These are phyloP conservation scores for Mariannaea sp. DNA, from an alignment of 2,329 filamentous ascomycete genomes.

Conservation along the genomic window DNA sequence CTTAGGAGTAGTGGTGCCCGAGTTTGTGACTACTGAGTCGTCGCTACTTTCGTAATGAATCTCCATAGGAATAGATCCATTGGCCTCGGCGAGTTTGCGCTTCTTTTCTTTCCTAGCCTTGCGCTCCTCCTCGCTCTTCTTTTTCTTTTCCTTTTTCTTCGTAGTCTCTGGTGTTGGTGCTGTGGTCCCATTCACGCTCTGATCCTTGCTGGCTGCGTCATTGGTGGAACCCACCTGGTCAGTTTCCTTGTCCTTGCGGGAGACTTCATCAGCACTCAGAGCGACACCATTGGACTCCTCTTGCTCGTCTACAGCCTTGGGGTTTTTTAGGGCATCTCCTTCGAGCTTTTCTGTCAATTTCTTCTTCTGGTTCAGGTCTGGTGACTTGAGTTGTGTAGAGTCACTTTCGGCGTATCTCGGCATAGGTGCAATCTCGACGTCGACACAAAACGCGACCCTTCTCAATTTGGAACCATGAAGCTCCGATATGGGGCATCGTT, in stretches of 20 bases:
- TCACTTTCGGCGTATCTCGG: slow-evolving; percentile 74
- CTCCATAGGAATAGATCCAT: slow-evolving; percentile 85
- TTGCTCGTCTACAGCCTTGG: slow-evolving; percentile 60
- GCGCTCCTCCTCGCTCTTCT: slow-evolving; percentile 88
- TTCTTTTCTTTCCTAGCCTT: slow-evolving; percentile 92
- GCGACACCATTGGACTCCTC: slow-evolving; percentile 45
- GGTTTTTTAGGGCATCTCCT: slow-evolving; percentile 72
- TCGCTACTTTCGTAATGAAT: slow-evolving; percentile 73
- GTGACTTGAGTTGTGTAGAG: slow-evolving; percentile 44
- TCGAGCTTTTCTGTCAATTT: slow-evolving; percentile 72
- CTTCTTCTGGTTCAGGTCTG: slow-evolving; percentile 61
- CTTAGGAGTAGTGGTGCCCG: slow-evolving; percentile 31
- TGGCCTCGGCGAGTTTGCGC: slow-evolving; percentile 81
- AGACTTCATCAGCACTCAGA: slow-evolving; percentile 52
- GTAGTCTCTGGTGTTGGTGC: slow-evolving; percentile 44
- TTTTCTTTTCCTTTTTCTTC: slow-evolving; percentile 94
- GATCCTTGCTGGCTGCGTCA: slow-evolving; percentile 33
- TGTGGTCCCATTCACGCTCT: slow-evolving; percentile 33
- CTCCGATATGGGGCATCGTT: slow-evolving; percentile 79
- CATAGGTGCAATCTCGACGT: slow-evolving; percentile 92
- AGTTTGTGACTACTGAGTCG: slow-evolving; percentile 47
- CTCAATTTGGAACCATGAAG: slow-evolving; percentile 80
- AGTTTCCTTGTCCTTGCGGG: slow-evolving; percentile 49
- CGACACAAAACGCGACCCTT: slow-evolving; percentile 92
- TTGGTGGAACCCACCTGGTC: slow-evolving; percentile 43